Evolutionary conservation across 2,329 filamentous ascomycete species (phyloP).

Genomic region (Sclerotinia minor): DNA sequence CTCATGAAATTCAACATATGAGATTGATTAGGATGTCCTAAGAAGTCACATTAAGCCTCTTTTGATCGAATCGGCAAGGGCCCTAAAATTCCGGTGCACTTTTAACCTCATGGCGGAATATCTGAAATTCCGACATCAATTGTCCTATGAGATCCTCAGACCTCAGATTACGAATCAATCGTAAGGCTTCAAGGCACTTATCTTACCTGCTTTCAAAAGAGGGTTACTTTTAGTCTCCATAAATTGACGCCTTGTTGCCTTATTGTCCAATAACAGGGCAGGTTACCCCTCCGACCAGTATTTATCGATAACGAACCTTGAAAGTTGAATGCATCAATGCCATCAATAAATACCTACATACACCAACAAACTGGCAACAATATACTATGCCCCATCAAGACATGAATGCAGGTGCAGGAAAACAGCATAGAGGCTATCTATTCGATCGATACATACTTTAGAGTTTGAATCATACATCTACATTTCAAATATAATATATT

Average conservation of each 20-base stretch:
- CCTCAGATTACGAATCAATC: no score
- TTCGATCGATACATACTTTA: no score
- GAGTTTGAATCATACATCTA: not conserved
- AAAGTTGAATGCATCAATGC: not conserved
- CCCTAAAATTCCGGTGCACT: no score
- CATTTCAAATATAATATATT: slow-evolving; percentile 4
- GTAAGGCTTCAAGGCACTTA: no score
- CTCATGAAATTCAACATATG: not conserved
- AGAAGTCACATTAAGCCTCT: no score
- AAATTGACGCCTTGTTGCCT: not conserved
- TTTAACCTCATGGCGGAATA: no score
- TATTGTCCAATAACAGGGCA: not conserved
- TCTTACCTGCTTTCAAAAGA: not conserved
- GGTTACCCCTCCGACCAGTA: not conserved
- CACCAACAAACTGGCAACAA: no score
- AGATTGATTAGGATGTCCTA: no score
- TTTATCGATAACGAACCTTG: slow-evolving; percentile 1
- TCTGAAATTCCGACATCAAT: no score
- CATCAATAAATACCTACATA: not conserved
- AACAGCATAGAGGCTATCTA: not conserved
- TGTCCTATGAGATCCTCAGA: no score
- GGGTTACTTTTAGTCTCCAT: not conserved
- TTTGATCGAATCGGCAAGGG: no score
- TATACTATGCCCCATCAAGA: not conserved
- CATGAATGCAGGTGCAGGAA: not conserved